Evolutionary conservation across 306 rosid genomes (phyloP), one percentile per base, ranked within the genome.

Genomic region (Cucurbita pepo): DNA sequence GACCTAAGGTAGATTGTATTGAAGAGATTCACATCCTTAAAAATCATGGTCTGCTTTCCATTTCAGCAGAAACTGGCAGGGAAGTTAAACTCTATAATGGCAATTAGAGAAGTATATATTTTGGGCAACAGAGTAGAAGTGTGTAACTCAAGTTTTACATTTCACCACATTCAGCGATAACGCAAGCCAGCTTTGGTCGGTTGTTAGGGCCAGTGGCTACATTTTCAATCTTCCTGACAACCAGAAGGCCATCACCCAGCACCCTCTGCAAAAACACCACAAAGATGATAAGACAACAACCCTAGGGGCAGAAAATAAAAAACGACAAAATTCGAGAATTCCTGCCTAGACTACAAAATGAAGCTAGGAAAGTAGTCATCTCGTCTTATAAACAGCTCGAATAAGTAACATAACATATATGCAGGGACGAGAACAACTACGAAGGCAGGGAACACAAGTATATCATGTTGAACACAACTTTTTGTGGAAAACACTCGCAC

Each of bases 171-270:
- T 91, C 99, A 45, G 91, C 91, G 72, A 91, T 86, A 76, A 88
- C 83, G 8, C 97, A 89, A 43, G 90, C 83, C 78, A 91, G 80
- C 61, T 95, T 95, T 10, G 99, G 99, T 77, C 92, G 82, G 83
- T 91, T 91, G 77, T 85, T 88, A 50, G 97, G 97, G 78, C 96
- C 97, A 4, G 96, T 85, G 54, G 99, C 97, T 64, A 95, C 99
- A 69, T 95, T 95, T 82, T 95, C 99, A 50, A 95, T 91, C 90
- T 91, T 95, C 86, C 99, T 85, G 38, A 91, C 89, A 54, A 95
- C 97, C 88, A 95, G 56, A 84, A 95, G 97, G 69, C 99, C 99
- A 57, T 95, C 99, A 76, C 99, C 99, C 61, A 95, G 95, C 58
- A 95, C 99, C 82, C 97, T 91, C 97, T 89, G 85, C 88, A 86